Evolutionary conservation across 1,284 basidiomycete genomes (phyloP).

Genomic region (Agaricales sp.): DNA sequence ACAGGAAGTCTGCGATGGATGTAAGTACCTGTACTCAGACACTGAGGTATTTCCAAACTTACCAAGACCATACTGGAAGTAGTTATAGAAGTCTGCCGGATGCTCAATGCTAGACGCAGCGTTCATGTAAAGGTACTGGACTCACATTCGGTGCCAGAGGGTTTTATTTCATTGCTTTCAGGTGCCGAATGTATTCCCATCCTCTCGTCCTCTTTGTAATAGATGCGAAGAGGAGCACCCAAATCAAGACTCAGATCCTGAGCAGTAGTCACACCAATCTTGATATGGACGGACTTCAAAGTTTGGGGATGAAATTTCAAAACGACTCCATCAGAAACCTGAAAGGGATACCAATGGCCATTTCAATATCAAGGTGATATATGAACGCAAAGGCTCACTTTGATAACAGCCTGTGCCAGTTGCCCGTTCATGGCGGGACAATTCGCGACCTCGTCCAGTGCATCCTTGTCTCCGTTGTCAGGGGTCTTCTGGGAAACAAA

Average conservation of each 20-base stretch:
- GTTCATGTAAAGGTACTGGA: no score
- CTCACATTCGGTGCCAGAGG: no score
- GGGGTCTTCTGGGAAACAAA: slow-evolving; percentile 56
- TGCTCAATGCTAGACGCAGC: slow-evolving; percentile 6
- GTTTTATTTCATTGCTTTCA: no score
- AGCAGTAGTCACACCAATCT: slow-evolving; percentile 71
- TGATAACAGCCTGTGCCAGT: slow-evolving; percentile 52
- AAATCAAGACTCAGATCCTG: slow-evolving; percentile 75
- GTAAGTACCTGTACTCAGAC: not conserved
- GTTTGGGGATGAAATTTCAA: slow-evolving; percentile 54
- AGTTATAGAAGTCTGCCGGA: slow-evolving; percentile 77
- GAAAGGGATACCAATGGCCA: slow-evolving; percentile 6
- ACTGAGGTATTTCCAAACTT: no score
- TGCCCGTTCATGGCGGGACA: slow-evolving; percentile 63
- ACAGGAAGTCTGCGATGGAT: slow-evolving; percentile 50
- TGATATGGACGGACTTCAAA: slow-evolving; percentile 44
- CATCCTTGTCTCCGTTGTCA: slow-evolving; percentile 47
- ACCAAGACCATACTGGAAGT: slow-evolving; percentile 77
- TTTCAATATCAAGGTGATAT: slow-evolving; percentile 4
- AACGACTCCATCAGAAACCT: slow-evolving; percentile 68
- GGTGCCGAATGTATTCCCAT: slow-evolving; percentile 68
- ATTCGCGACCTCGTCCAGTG: slow-evolving; percentile 55
- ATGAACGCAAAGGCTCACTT: slow-evolving; percentile 30
- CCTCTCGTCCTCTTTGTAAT: slow-evolving; percentile 82
- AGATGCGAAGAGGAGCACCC: slow-evolving; percentile 66